These are phyloP conservation scores for Microstegium vimineum DNA, from an alignment of 176 grass and related monocot genomes.

Conservation along the genomic window DNA sequence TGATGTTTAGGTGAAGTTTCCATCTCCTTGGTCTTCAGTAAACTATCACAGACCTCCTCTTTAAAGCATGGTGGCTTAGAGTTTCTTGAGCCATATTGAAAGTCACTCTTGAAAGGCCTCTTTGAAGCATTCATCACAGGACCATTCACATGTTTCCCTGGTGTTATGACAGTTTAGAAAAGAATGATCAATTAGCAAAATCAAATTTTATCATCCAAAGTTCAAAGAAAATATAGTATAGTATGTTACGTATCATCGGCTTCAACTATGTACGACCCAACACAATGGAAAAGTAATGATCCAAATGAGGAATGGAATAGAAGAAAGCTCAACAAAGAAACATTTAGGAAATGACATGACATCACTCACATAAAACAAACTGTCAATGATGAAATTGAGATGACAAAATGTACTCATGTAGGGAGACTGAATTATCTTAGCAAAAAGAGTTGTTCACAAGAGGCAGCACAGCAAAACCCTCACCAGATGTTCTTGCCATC, in stretches of 20 bases:
- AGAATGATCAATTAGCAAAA: conserved; percentile 4
- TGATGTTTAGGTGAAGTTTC: conserved; percentile 27
- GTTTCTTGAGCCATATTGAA: conserved; percentile 1
- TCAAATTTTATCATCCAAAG: not conserved
- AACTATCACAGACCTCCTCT: conserved; percentile 56
- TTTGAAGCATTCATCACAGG: not conserved
- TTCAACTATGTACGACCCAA: not conserved
- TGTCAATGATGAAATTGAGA: not conserved
- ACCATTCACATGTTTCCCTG: conserved; percentile 15
- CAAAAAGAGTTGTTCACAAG: conserved; percentile 5
- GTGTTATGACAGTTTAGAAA: conserved; percentile 1
- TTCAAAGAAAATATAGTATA: not conserved
- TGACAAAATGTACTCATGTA: not conserved
- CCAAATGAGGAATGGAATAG: not conserved
- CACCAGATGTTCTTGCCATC: conserved; percentile 39
- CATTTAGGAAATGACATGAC: not conserved
- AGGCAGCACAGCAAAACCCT: conserved; percentile 6
- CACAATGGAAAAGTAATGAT: conserved; percentile 7
- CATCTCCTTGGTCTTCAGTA: conserved; percentile 15
- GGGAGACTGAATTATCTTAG: not conserved
- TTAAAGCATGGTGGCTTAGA: conserved; percentile 3
- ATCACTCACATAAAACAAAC: not conserved
- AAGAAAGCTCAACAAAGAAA: not conserved
- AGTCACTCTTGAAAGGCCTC: not conserved
- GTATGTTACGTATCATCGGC: not conserved